Conservation (phyloP, 2,329 filamentous ascomycete genomes). For the Coniochaeta pulveracea region DNA sequence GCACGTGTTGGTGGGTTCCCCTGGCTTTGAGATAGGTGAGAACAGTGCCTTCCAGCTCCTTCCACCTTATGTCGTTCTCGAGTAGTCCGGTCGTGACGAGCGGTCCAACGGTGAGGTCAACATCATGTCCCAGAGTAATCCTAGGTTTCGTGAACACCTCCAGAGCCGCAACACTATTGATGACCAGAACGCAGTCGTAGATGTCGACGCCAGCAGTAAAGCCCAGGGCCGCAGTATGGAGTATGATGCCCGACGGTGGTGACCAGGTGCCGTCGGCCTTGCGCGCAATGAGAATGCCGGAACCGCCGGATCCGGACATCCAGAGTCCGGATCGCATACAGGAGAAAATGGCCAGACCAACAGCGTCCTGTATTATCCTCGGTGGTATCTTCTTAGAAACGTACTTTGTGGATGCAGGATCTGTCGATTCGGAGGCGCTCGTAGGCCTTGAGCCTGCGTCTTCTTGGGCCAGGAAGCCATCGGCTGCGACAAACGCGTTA, state of each 20-base stretch:
- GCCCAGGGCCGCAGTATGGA: slow-evolving; percentile 80
- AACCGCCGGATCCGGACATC: slow-evolving; percentile 84
- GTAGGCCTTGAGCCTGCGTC: slow-evolving; percentile 20
- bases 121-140: slow-evolving; percentile 71
- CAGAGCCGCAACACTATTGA: slow-evolving; percentile 76
- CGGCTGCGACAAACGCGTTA: slow-evolving; percentile 24
- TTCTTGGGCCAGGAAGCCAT: slow-evolving; percentile 41
- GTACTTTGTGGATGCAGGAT: slow-evolving; percentile 37
- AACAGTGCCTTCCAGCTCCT: slow-evolving; percentile 41
- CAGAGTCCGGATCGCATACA: slow-evolving; percentile 91
- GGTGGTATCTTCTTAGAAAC: slow-evolving; percentile 73
- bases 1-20: slow-evolving; percentile 42
- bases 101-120: slow-evolving; percentile 67
- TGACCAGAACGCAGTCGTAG: slow-evolving; percentile 89
- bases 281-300: slow-evolving; percentile 74
- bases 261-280: slow-evolving; percentile 85
- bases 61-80: slow-evolving; percentile 39
- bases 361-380: slow-evolving; percentile 77
- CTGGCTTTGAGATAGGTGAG: slow-evolving; percentile 48
- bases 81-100: slow-evolving; percentile 44
- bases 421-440: slow-evolving; percentile 15
- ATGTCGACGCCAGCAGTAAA: slow-evolving; percentile 90
- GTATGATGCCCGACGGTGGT: slow-evolving; percentile 78
- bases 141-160: slow-evolving; percentile 73
- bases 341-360: slow-evolving; percentile 86